Percentiles rank a stretch among this genome's conserved stretches.
phyloP scores from a whole-genome alignment of 2,329 filamentous ascomycete species.

The Fusarium buxicola region DNA sequence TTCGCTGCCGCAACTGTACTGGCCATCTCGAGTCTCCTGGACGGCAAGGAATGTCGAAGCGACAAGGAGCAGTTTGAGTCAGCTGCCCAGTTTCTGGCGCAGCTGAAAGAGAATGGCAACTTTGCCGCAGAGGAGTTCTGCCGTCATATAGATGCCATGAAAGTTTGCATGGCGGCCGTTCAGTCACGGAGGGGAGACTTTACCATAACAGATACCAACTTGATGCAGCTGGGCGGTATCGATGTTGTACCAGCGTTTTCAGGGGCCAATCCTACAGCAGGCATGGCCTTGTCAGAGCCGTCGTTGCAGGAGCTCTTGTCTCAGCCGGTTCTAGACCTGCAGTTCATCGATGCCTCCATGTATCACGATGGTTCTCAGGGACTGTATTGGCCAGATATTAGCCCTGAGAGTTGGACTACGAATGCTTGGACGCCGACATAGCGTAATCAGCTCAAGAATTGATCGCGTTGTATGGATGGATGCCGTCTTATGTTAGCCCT shows the following conservation, averaged over 20 bases:
- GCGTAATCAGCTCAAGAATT: too few relatives aligned
- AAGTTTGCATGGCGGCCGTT: conserved; percentile 41
- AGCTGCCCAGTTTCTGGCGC: conserved; percentile 52
- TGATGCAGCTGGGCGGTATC: conserved; percentile 30
- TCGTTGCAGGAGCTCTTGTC: conserved; percentile 51
- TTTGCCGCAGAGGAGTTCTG: conserved; percentile 56
- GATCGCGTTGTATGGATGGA: too few relatives aligned
- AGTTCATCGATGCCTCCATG: conserved; percentile 50
- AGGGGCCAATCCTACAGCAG: conserved; percentile 43
- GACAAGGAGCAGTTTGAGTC: conserved; percentile 56
- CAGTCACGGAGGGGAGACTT: conserved; percentile 36
- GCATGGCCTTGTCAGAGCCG: conserved; percentile 52
- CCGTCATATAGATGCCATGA: conserved; percentile 54
- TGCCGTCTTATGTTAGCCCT: too few relatives aligned
- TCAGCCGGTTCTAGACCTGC: conserved; percentile 49
- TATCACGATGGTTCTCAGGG: conserved; percentile 42
- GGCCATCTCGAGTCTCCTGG: conserved; percentile 56
- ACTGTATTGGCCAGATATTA: conserved; percentile 45
- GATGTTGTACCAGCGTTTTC: conserved; percentile 32
- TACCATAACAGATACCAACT: not conserved
- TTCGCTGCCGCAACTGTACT: conserved; percentile 60
- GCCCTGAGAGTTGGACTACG: conserved; percentile 41
- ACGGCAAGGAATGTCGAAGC: conserved; percentile 45
- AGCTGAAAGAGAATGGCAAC: conserved; percentile 55
- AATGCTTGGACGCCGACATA: conserved; percentile 31